Base-by-base conservation (phyloP, 495 filamentous ascomycete genomes). In the Penicillium desertorum region DNA sequence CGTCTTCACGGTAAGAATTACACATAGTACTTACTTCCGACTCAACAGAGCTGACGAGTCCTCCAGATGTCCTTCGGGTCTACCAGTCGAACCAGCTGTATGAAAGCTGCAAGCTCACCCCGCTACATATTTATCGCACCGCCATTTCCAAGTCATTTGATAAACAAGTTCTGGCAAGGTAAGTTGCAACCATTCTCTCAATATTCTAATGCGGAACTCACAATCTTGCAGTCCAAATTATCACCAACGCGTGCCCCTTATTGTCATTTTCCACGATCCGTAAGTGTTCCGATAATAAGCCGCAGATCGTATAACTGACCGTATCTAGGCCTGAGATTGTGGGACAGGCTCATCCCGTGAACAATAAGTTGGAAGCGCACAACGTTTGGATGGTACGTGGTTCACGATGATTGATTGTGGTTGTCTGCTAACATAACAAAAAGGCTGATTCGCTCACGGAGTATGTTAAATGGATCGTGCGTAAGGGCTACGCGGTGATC, bases 111-210 rank as follows among this genome's bases (percentile, higher is more conserved):
- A 81, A 83, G 36, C 92, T 98, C 84, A 79, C 85, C 0, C 83
- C 84, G 9, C 75, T 98, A 3, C 83, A 81, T 59, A 86, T 98
- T 17, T 85, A 87, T 59, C 81, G 88, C 4, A 83, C 86, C 19
- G 69, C 73, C 3, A 80, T 96, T 4, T 88, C 85, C 32, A 84
- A 83, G 58, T 89, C 90, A 1, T 96, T 95, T 62, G 84, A 91
- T 63, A 88, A 96, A 60, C 90, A 97, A 64, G 88, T 98, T 12
- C 72, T 98, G 34, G 88, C 87, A n/a, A 96, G 91, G 72, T 86
- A 73, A 72, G 76, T 60, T n/a, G 5, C 34, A 12, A 12, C n/a
- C 10, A 29, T 7, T 12, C 4, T 37, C n/a, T 32, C n/a, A 16
- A 17, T 36, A 2, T n/a, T 25, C 9, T 25, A 12, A 29, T 4